Evolutionary conservation across 495 filamentous ascomycete species (phyloP).

Genomic region (Evansstolkia leycettana): DNA sequence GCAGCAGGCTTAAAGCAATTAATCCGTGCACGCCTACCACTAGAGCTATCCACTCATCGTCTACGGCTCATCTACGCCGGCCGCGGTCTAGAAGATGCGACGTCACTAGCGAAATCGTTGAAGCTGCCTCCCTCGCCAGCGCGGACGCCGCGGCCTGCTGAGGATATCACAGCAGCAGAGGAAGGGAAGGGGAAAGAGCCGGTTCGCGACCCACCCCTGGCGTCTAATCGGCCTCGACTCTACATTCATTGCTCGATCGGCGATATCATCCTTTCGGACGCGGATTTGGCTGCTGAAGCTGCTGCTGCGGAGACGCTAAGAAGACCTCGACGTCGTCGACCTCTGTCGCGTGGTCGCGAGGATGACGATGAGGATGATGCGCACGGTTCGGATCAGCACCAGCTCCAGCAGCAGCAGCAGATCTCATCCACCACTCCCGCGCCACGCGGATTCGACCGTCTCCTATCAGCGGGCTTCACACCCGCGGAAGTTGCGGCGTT

Average conservation of each 20-base stretch:
- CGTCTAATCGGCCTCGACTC: constrained; percentile 31
- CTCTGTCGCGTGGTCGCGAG: neutral
- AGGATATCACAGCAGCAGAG: constrained; percentile 6
- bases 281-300: constrained; percentile 61
- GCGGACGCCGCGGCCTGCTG: constrained; percentile 13
- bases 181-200: constrained; percentile 47
- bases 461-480: constrained; percentile 70
- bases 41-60: constrained; percentile 45
- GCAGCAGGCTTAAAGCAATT: constrained; percentile 65
- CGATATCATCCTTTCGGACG: constrained; percentile 43
- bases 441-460: constrained; percentile 82
- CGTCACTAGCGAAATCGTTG: constrained; percentile 52
- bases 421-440: constrained; percentile 38
- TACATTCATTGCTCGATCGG: constrained; percentile 90
- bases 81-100: constrained; percentile 63
- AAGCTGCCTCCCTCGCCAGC: constrained; percentile 43
- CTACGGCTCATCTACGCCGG: constrained; percentile 83
- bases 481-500: constrained; percentile 67
- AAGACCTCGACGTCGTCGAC: constrained; percentile 10
- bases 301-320: constrained; percentile 29
- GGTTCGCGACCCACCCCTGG: constrained; percentile 20
- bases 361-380: neutral
- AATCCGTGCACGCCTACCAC: constrained; percentile 61
- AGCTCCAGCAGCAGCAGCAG: constrained; percentile 5
- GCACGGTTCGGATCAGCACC: neutral